Percentiles rank a stretch among this genome's conserved stretches.
Evolutionary conservation across 345 rosid species (phyloP).

Genomic region (Populus davidiana): DNA sequence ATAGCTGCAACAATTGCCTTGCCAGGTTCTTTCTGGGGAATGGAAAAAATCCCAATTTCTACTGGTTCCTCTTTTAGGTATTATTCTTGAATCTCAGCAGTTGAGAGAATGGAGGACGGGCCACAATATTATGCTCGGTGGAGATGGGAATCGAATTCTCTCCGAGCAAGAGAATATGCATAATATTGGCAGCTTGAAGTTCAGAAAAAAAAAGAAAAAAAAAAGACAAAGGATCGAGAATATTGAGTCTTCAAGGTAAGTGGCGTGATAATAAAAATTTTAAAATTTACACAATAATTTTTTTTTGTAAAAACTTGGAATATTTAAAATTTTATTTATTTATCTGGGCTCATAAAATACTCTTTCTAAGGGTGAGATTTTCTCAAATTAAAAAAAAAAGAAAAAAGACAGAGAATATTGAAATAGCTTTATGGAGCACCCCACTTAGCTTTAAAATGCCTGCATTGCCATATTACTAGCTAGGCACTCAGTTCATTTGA

Average conservation of each 20-base stretch:
- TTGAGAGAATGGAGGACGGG: not conserved
- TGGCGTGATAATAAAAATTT: too few species aligned
- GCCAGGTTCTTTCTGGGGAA: not conserved
- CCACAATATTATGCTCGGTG: not conserved
- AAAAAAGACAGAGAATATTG: not conserved
- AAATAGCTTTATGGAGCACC: not conserved
- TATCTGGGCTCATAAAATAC: too few species aligned
- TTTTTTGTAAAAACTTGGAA: too few species aligned
- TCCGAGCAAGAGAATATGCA: not conserved
- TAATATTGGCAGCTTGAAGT: not conserved
- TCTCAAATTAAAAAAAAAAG: too few species aligned
- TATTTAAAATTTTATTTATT: too few species aligned
- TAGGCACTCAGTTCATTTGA: not conserved
- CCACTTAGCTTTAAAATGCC: not conserved
- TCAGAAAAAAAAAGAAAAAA: not conserved
- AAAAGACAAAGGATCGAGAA: not conserved
- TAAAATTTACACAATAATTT: too few species aligned
- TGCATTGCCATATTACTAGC: not conserved
- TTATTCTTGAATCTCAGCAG: not conserved
- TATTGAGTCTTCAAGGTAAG: too few species aligned
- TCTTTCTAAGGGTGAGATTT: too few species aligned
- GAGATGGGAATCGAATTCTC: slow-evolving; percentile 3
- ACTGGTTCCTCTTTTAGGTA: not conserved
- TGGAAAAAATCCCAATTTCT: not conserved
- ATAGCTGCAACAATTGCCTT: not conserved